phyloP scores from a whole-genome alignment of 2,329 filamentous ascomycete species.

The Zelopaecilomyces penicillatus region DNA sequence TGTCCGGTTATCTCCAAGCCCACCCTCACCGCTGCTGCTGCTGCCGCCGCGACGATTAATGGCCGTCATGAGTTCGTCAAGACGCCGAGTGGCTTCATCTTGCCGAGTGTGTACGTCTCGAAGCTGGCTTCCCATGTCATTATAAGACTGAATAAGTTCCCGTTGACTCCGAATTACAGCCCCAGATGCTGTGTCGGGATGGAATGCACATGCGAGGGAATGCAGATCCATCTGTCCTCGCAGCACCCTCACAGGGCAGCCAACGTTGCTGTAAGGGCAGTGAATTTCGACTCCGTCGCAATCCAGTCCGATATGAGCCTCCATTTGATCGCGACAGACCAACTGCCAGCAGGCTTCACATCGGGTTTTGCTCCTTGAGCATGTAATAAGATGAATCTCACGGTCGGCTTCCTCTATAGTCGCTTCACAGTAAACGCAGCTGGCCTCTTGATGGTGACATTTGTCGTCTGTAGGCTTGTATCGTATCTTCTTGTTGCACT shows the following conservation, averaged over 20 bases:
- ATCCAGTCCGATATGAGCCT: slow-evolving; percentile 36
- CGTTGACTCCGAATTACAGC: slow-evolving; percentile 42
- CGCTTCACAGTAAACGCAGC: slow-evolving; percentile 47
- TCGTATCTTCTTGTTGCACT: slow-evolving; percentile 43
- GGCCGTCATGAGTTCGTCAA: slow-evolving; percentile 33
- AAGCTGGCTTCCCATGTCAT: slow-evolving; percentile 26
- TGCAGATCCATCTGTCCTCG: slow-evolving; percentile 36
- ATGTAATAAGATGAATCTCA: slow-evolving; percentile 30
- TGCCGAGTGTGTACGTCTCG: slow-evolving; percentile 26
- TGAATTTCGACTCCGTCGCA: slow-evolving; percentile 44
- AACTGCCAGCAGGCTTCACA: slow-evolving; percentile 41
- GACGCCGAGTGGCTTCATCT: slow-evolving; percentile 23
- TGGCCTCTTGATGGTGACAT: slow-evolving; percentile 45
- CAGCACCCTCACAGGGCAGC: slow-evolving; percentile 26
- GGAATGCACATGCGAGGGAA: slow-evolving; percentile 40
- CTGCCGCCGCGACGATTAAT: slow-evolving; percentile 25
- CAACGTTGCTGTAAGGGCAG: slow-evolving; percentile 34
- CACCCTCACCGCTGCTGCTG: slow-evolving; percentile 22
- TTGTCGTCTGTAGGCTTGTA: slow-evolving; percentile 41
- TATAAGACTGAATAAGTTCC: slow-evolving; percentile 36
- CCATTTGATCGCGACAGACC: slow-evolving; percentile 36
- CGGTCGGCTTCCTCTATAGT: slow-evolving; percentile 37
- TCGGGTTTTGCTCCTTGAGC: slow-evolving; percentile 37
- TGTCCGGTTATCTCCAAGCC: slow-evolving; percentile 40
- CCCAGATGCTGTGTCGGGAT: slow-evolving; percentile 39